Conservation (phyloP, 441 rosid species). For the Capsella rubella region DNA sequence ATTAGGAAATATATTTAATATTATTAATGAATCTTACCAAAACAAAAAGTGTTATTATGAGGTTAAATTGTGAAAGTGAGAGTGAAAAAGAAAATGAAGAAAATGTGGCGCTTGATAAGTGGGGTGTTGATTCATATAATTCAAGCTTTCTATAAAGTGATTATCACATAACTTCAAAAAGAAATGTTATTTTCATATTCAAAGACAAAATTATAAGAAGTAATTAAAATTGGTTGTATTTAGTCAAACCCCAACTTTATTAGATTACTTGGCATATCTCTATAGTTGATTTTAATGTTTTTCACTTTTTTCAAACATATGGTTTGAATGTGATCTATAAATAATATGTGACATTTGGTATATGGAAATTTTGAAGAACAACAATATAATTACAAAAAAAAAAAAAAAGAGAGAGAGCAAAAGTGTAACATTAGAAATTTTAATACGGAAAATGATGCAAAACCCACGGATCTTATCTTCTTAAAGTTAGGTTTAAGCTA, state of each 20-base stretch:
- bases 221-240: slow-evolving; percentile 4
- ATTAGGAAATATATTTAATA: neutral
- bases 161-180: slow-evolving; percentile 34
- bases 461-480: neutral
- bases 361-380: neutral
- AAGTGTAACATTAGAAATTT: neutral
- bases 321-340: neutral
- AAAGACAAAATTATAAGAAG: slow-evolving; percentile 20
- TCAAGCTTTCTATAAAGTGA: slow-evolving; percentile 45
- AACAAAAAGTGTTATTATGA: slow-evolving; percentile 20
- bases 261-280: slow-evolving; percentile 3
- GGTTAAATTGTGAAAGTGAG: slow-evolving; percentile 21
- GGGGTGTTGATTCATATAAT: slow-evolving; percentile 49
- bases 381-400: neutral
- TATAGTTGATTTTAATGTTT: slow-evolving; percentile 1
- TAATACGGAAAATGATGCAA: neutral
- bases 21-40: neutral
- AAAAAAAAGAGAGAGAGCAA: neutral
- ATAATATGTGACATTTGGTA: neutral
- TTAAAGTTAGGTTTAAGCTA: slow-evolving; percentile 4
- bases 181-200: slow-evolving; percentile 18
- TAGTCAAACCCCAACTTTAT: slow-evolving; percentile 24
- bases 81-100: slow-evolving; percentile 25
- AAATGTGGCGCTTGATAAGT: slow-evolving; percentile 44
- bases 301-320: neutral